These are phyloP conservation scores for Clavariopsis aquatica DNA, from an alignment of 495 filamentous ascomycete genomes.

Conservation along the genomic window DNA sequence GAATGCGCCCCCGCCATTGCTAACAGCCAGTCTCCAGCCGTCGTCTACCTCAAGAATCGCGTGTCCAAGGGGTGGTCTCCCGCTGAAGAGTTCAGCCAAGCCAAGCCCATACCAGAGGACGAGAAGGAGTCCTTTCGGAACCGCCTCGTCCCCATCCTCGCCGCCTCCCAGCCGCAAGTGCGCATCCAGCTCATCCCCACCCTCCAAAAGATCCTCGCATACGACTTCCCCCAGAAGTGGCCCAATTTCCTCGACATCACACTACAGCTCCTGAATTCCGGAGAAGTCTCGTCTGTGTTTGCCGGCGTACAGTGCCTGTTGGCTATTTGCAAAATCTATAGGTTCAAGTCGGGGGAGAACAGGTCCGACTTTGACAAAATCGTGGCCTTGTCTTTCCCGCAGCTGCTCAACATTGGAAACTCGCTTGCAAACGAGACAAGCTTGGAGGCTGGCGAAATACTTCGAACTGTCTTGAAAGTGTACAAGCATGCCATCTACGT, in stretches of 20 bases:
- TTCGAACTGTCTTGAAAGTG: constrained; percentile 88
- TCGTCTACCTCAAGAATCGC: constrained; percentile 96
- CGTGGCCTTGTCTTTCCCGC: constrained; percentile 87
- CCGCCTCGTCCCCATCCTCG: constrained; percentile 83
- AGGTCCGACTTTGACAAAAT: constrained; percentile 90
- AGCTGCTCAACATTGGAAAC: constrained; percentile 80
- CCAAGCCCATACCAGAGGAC: constrained; percentile 76
- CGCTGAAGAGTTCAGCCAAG: constrained; percentile 65
- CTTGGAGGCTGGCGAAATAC: constrained; percentile 93
- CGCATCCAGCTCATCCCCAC: constrained; percentile 89
- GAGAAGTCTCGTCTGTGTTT: constrained; percentile 81
- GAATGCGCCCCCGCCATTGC: constrained; percentile 9
- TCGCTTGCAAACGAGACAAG: constrained; percentile 86
- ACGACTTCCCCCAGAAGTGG: constrained; percentile 94
- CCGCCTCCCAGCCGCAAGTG: constrained; percentile 72
- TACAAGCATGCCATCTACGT: constrained; percentile 98
- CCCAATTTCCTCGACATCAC: constrained; percentile 90
- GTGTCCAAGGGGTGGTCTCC: constrained; percentile 86
- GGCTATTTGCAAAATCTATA: constrained; percentile 87
- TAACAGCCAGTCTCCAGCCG: constrained; percentile 59
- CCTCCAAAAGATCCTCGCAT: constrained; percentile 91
- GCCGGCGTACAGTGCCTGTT: constrained; percentile 92
- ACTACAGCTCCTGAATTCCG: constrained; percentile 77
- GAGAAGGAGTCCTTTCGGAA: constrained; percentile 87
- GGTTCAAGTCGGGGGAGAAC: constrained; percentile 85